Percentiles rank a stretch among this genome's conserved stretches.
These are phyloP conservation scores for Groenewaldozyma sp. DNA, from an alignment of 1,139 yeast genomes.

Conservation along the genomic window DNA sequence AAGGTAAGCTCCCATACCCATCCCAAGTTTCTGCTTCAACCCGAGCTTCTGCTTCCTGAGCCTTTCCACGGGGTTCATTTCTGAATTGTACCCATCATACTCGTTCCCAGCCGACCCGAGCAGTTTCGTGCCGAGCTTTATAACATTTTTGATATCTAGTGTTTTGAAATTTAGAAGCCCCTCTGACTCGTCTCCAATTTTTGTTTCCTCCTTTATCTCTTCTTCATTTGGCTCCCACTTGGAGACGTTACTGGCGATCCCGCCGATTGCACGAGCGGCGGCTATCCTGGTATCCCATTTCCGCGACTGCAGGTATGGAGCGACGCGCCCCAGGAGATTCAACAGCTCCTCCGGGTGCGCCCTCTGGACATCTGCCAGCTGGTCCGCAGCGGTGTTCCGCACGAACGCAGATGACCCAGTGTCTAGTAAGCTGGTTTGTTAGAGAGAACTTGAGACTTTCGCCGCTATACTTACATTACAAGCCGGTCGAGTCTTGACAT, in stretches of 20 bases:
- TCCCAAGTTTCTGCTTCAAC: conserved; percentile 34
- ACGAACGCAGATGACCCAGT: conserved; percentile 94
- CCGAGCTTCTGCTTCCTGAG: conserved; percentile 33
- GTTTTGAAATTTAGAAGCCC: conserved; percentile 48
- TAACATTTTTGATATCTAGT: conserved; percentile 55
- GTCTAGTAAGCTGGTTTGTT: conserved; percentile 45
- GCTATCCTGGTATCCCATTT: conserved; percentile 97
- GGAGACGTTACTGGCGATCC: conserved; percentile 70
- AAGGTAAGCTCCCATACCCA: conserved; percentile 36
- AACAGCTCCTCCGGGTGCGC: conserved; percentile 91
- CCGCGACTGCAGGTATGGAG: conserved; percentile 71
- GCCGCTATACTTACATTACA: conserved; percentile 25
- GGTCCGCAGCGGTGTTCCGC: conserved; percentile 95
- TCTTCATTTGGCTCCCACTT: conserved; percentile 73
- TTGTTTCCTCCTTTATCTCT: conserved; percentile 20
- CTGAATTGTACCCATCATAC: conserved; percentile 29
- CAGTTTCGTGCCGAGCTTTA: conserved; percentile 60
- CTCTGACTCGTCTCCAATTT: conserved; percentile 21
- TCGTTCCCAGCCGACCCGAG: conserved; percentile 60
- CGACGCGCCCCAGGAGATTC: conserved; percentile 75
- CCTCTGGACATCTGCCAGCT: conserved; percentile 85
- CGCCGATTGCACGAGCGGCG: conserved; percentile 93
- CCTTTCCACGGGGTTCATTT: conserved; percentile 33
- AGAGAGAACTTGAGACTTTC: neutral
- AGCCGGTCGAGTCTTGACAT: conserved; percentile 31